phyloP scores from a whole-genome alignment of 768 basidiomycete genomes.

The Russula compacta region DNA sequence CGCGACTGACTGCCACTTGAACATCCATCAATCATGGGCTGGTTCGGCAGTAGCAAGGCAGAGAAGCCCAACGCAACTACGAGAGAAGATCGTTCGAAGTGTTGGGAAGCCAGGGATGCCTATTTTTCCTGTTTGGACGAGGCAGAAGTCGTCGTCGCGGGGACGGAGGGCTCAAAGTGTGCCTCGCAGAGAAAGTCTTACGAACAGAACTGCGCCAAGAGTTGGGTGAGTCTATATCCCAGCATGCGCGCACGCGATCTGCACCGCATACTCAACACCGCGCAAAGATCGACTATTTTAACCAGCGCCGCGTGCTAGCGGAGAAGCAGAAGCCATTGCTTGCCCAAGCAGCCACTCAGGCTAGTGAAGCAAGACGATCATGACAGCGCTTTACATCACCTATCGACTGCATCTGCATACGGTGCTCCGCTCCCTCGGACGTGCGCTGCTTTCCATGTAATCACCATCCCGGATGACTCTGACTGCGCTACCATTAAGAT shows the following conservation, averaged over 20 bases:
- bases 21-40: constrained; percentile 22
- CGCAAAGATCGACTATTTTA: constrained; percentile 85
- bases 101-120: constrained; percentile 78
- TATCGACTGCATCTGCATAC: not conserved
- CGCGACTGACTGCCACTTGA: too few relatives aligned
- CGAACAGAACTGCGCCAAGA: constrained; percentile 70
- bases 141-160: constrained; percentile 58
- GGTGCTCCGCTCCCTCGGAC: not conserved
- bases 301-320: constrained; percentile 76
- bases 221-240: constrained; percentile 58
- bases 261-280: not conserved
- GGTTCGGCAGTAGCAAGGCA: constrained; percentile 31
- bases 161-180: constrained; percentile 61
- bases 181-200: constrained; percentile 47
- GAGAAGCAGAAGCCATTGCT: constrained; percentile 71
- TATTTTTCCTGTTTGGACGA: constrained; percentile 82
- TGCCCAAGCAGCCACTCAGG: constrained; percentile 35
- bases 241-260: not conserved
- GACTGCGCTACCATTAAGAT: not conserved
- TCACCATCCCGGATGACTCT: not conserved
- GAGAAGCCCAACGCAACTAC: constrained; percentile 37
- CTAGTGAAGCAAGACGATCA: constrained; percentile 25
- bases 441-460: not conserved
- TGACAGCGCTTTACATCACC: not conserved
- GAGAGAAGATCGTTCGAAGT: constrained; percentile 63